A percentile compares a stretch with the other conserved stretches of the same genome.
These are phyloP conservation scores for Mortierella sp. DNA, from an alignment of 371 early-diverging fungal genomes.

Conservation along the genomic window DNA sequence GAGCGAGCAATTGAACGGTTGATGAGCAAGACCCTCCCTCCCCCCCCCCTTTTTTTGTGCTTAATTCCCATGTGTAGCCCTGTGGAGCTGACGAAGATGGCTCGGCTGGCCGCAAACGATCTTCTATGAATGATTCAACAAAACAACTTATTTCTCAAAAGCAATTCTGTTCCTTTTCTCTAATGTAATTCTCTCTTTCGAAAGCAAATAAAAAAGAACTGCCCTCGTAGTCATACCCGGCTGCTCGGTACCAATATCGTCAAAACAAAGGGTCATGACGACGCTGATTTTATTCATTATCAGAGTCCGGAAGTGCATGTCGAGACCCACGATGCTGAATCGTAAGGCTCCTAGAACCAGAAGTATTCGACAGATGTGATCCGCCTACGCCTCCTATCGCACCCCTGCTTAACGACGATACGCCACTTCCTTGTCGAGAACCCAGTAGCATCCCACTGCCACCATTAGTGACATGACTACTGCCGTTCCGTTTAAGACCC, in stretches of 20 bases:
- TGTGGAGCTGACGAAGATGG: neutral
- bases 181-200: constrained; percentile 1
- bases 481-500: neutral
- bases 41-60: no score
- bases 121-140: neutral
- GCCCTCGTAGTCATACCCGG: no score
- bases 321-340: constrained; percentile 10
- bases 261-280: neutral
- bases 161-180: neutral
- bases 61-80: no score
- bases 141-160: neutral
- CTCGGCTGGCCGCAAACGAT: neutral
- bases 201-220: neutral
- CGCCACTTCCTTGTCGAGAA: neutral
- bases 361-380: neutral
- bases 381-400: neutral
- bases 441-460: neutral
- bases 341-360: neutral
- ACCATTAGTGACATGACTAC: neutral
- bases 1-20: constrained; percentile 42
- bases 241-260: no score
- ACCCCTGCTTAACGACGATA: neutral
- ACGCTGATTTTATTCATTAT: neutral
- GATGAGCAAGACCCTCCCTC: neutral
- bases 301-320: constrained; percentile 6